These are phyloP conservation scores for Teunomyces tritomae DNA, from an alignment of 805 yeast species.

Conservation along the genomic window DNA sequence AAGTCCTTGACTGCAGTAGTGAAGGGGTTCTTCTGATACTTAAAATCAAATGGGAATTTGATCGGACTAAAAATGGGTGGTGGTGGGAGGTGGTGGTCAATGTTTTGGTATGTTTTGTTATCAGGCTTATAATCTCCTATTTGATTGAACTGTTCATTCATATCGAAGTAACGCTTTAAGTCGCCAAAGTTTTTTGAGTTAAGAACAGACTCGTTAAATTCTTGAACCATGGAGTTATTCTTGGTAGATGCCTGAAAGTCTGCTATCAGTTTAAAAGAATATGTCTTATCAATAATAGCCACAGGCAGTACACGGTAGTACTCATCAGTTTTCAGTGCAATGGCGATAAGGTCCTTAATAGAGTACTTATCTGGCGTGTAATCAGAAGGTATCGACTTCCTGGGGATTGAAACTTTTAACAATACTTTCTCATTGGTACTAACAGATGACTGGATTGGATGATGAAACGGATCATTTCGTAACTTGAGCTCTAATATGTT, in stretches of 20 bases:
- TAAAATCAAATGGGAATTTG: slow-evolving; percentile 73
- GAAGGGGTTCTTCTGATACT: slow-evolving; percentile 69
- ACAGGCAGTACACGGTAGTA: slow-evolving; percentile 53
- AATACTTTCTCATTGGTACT: slow-evolving; percentile 56
- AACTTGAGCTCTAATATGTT: slow-evolving; percentile 41
- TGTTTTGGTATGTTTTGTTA: slow-evolving; percentile 23
- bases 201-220: slow-evolving; percentile 25
- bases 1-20: slow-evolving; percentile 47
- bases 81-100: slow-evolving; percentile 67
- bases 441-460: slow-evolving; percentile 59
- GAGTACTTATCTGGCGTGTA: slow-evolving; percentile 35
- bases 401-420: slow-evolving; percentile 60
- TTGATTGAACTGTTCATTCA: slow-evolving; percentile 20
- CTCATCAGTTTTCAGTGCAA: slow-evolving; percentile 12
- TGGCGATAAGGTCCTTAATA: slow-evolving; percentile 30
- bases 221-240: slow-evolving; percentile 41
- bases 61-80: slow-evolving; percentile 81
- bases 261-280: slow-evolving; percentile 78
- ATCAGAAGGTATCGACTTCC: slow-evolving; percentile 42
- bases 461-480: slow-evolving; percentile 47
- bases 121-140: slow-evolving; percentile 27
- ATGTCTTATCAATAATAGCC: slow-evolving; percentile 65
- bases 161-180: slow-evolving; percentile 23
- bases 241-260: slow-evolving; percentile 78
- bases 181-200: slow-evolving; percentile 22